Conservation (phyloP, 305 asterid species). For the Solanum chacoense region DNA sequence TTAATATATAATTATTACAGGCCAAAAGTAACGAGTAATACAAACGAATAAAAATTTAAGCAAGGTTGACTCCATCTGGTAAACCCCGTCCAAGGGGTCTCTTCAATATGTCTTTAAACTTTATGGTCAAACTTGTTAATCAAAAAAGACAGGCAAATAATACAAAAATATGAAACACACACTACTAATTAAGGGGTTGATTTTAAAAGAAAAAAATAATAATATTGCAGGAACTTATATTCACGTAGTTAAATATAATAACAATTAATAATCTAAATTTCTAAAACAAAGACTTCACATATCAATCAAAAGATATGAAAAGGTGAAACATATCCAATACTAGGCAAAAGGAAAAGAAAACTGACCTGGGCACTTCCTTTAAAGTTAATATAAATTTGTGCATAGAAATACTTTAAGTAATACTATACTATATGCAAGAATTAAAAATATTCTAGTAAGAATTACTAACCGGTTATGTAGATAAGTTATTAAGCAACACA, state of each 20-base stretch:
- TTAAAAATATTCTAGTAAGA: not conserved
- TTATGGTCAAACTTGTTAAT: not conserved
- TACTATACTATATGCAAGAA: no score
- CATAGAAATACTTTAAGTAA: not conserved
- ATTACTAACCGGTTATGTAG: not conserved
- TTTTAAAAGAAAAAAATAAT: no score
- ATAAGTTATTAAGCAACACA: not conserved
- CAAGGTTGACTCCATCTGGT: not conserved
- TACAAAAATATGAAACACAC: no score
- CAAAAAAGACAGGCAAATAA: no score
- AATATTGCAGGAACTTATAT: not conserved
- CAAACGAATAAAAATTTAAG: not conserved
- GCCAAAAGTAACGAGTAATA: not conserved
- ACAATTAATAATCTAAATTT: no score
- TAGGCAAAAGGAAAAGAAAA: not conserved
- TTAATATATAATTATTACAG: not conserved
- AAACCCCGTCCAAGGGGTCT: not conserved
- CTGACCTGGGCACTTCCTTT: not conserved
- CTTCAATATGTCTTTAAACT: not conserved
- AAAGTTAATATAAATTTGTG: not conserved
- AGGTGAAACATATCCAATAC: not conserved
- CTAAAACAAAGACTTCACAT: not conserved
- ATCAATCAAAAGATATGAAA: not conserved
- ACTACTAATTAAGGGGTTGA: no score
- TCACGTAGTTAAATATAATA: not conserved